Base-by-base conservation (phyloP, 2,329 filamentous ascomycete species). In the Penicillium hordei region DNA sequence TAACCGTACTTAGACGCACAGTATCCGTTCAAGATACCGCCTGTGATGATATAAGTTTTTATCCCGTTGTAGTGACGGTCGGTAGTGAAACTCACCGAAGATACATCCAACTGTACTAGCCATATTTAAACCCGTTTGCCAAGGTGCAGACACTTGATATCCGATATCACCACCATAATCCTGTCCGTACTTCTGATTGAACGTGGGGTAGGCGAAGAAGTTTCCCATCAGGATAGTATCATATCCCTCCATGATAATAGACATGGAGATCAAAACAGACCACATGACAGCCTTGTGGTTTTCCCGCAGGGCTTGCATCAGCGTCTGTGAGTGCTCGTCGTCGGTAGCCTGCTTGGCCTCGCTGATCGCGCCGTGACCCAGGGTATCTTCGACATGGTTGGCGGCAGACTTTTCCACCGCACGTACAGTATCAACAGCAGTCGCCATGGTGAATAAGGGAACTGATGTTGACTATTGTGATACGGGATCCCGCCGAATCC, bases 71-170 rank as follows among this genome's bases (percentile, higher is more conserved):
- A 10, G 4, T n/a, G n/a, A n/a, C 2, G 12, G 13, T 1, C 17
- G 17, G 13, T n/a, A n/a, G 6, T 3, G 23, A 3, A 44, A 49
- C 58, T 58, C 12, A 67, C 65, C 63, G 42, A 67, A 66, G 34
- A 67, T 60, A 50, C 59, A 61, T 23, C 65, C 65, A 25, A 66
- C 60, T 0, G 64, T 67, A 48, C 64, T 66, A 15, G 60, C 62
- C 64, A 66, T 65, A 65, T 81, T 85, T 19, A 88, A 74, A 15
- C 84, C 85, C 6, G 85, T 81, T 68, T 88, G 86, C 85, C 85
- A 88, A 3, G 78, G 71, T 1, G 85, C 83, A 2, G 85, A 77
- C n/a, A 88, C 59, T 50, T 67, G 63, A 31, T 44, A 65, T 7
- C 57, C 52, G 27, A 57, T 54, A 0, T 64, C 38, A 2, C 23